A percentile compares a stretch with the other conserved stretches of the same genome.
Conservation (phyloP, 371 early-diverging fungal species). For the Rhizopus arrhizus region DNA sequence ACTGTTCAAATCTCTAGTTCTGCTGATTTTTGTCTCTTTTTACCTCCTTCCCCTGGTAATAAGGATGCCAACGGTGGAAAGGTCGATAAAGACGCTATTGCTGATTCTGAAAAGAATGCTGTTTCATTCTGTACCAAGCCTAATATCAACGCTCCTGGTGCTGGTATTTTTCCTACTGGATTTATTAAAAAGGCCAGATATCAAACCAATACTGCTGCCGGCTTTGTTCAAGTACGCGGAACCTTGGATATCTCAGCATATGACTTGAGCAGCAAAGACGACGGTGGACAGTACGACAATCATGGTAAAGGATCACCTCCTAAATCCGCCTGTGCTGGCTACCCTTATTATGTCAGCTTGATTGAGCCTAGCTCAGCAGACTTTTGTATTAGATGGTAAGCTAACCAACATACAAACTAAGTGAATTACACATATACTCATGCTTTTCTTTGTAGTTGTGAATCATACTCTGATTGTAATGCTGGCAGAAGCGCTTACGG, state of each 20-base stretch:
- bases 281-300: constrained; percentile 52
- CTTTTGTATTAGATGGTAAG: constrained; percentile 44
- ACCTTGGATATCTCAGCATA: constrained; percentile 36
- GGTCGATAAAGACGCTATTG: constrained; percentile 27
- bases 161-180: constrained; percentile 40
- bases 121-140: constrained; percentile 32
- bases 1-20: constrained; percentile 23
- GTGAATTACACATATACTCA: neutral
- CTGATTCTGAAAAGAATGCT: constrained; percentile 30
- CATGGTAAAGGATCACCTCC: constrained; percentile 38
- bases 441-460: constrained; percentile 11
- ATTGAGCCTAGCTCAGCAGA: constrained; percentile 41
- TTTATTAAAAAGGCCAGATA: constrained; percentile 34
- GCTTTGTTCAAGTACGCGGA: constrained; percentile 53
- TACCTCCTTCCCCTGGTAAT: constrained; percentile 43
- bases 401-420: neutral
- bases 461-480: constrained; percentile 31
- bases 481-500: constrained; percentile 47
- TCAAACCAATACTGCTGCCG: constrained; percentile 22
- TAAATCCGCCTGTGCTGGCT: constrained; percentile 39
- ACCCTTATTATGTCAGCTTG: constrained; percentile 45
- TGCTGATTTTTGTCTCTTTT: constrained; percentile 42
- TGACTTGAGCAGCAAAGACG: constrained; percentile 37
- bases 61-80: constrained; percentile 16
- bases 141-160: constrained; percentile 28